These are phyloP conservation scores for Silene uniflora DNA, from an alignment of 148 eudicot genomes.

Conservation along the genomic window DNA sequence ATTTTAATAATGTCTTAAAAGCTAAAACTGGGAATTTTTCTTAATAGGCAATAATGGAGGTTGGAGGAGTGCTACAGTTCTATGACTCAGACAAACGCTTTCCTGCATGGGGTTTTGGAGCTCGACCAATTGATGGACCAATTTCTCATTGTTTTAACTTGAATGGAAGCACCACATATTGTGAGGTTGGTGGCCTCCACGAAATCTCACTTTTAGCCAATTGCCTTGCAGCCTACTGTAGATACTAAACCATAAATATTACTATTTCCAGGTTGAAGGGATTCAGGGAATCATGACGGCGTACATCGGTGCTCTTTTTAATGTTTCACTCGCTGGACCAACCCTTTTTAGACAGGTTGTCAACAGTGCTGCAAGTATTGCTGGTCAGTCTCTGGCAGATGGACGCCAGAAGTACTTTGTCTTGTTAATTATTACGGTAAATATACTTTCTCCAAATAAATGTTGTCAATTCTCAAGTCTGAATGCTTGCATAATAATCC, in stretches of 20 bases:
- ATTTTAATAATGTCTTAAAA: not conserved
- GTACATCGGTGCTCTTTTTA: slow-evolving; percentile 71
- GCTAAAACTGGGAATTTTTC: slow-evolving; percentile 15
- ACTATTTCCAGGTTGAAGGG: slow-evolving; percentile 75
- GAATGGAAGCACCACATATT: slow-evolving; percentile 87
- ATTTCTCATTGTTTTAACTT: slow-evolving; percentile 98
- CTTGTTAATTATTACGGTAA: slow-evolving; percentile 87
- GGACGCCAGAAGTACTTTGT: slow-evolving; percentile 72
- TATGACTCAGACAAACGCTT: slow-evolving; percentile 91
- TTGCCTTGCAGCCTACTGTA: not conserved
- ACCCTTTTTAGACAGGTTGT: slow-evolving; percentile 90
- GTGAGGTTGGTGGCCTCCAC: slow-evolving; percentile 55
- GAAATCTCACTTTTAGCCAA: not conserved
- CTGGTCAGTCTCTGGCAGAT: slow-evolving; percentile 59
- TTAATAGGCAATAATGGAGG: slow-evolving; percentile 77
- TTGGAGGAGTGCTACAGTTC: slow-evolving; percentile 89
- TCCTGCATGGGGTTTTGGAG: slow-evolving; percentile 99
- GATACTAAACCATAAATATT: slow-evolving; percentile 7
- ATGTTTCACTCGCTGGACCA: slow-evolving; percentile 97
- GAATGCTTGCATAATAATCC: not conserved
- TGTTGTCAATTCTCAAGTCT: not conserved
- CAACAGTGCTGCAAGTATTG: slow-evolving; percentile 69
- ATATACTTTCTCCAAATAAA: slow-evolving; percentile 6
- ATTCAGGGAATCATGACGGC: slow-evolving; percentile 90
- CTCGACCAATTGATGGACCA: slow-evolving; percentile 98